Percentiles rank a stretch among this genome's conserved stretches.
Conservation (phyloP, 2,329 filamentous ascomycete genomes). For the Paraphoma chrysanthemicola region DNA sequence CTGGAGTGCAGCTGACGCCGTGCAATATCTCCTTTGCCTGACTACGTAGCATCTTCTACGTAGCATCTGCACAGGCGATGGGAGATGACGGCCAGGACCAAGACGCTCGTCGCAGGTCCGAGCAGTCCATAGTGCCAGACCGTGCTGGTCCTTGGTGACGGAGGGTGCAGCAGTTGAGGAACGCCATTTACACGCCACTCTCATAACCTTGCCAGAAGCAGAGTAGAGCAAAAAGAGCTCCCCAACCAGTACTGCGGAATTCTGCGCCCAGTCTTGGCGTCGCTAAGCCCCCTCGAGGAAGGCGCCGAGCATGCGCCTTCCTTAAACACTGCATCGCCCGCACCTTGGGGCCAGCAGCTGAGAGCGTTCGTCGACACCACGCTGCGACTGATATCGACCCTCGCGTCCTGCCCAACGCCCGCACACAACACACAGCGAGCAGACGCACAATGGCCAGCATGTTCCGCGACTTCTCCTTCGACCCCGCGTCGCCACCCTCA, state of each 20-base stretch:
- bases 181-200: no score
- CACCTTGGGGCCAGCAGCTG: conserved; percentile 5
- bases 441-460: conserved; percentile 23
- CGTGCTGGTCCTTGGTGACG: background rate
- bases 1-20: conserved; percentile 1
- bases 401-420: no score
- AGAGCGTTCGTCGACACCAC: background rate
- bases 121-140: background rate
- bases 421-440: background rate
- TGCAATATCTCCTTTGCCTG: background rate
- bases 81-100: background rate
- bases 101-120: background rate
- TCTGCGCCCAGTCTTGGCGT: conserved; percentile 6
- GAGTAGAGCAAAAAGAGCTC: background rate
- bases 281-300: background rate
- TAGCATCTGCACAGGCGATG: background rate
- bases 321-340: conserved; percentile 15
- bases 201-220: background rate
- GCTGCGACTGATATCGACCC: background rate
- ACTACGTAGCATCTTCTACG: background rate
- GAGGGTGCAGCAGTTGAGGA: background rate
- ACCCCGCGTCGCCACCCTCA: conserved; percentile 37
- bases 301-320: background rate
- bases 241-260: conserved; percentile 7
- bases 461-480: conserved; percentile 51